These are phyloP conservation scores for Ottelia alismoides DNA, from an alignment of 106 monocot species.

Conservation along the genomic window DNA sequence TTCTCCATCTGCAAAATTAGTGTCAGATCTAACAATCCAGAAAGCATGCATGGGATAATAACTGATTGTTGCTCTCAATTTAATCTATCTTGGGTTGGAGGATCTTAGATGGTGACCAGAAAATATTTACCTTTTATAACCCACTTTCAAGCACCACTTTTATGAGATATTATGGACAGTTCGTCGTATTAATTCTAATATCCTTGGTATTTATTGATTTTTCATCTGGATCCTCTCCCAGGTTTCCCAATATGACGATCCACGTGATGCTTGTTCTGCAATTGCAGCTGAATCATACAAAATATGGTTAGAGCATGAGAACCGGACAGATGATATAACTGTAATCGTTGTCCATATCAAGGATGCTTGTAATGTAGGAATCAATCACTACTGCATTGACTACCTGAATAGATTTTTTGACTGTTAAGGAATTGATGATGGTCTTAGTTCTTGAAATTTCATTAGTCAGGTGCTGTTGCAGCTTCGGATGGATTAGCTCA, in stretches of 20 bases:
- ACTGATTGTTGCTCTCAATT: too few relatives aligned
- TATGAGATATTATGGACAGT: too few relatives aligned
- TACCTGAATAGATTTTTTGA: not conserved
- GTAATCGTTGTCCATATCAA: slow-evolving; percentile 71
- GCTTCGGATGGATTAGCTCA: slow-evolving; percentile 8
- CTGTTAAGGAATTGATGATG: not conserved
- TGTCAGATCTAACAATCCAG: too few relatives aligned
- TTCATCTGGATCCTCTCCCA: too few relatives aligned
- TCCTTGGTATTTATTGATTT: too few relatives aligned
- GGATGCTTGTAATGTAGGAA: slow-evolving; percentile 38
- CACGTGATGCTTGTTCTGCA: slow-evolving; percentile 75
- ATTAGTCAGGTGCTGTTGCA: slow-evolving; percentile 27
- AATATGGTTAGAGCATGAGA: slow-evolving; percentile 69
- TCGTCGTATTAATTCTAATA: too few relatives aligned
- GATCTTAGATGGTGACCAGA: too few relatives aligned
- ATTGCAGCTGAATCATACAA: slow-evolving; percentile 75
- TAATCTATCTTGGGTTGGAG: too few relatives aligned
- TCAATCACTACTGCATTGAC: slow-evolving; percentile 1
- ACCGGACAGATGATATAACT: slow-evolving; percentile 85
- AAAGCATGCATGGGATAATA: too few relatives aligned
- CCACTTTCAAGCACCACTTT: too few relatives aligned
- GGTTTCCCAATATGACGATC: slow-evolving; percentile 67
- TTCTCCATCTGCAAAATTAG: too few relatives aligned
- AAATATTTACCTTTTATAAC: too few relatives aligned
- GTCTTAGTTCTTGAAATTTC: slow-evolving; percentile 2